phyloP scores from a whole-genome alignment of 1,284 basidiomycete genomes.

The Grifola frondosa region DNA sequence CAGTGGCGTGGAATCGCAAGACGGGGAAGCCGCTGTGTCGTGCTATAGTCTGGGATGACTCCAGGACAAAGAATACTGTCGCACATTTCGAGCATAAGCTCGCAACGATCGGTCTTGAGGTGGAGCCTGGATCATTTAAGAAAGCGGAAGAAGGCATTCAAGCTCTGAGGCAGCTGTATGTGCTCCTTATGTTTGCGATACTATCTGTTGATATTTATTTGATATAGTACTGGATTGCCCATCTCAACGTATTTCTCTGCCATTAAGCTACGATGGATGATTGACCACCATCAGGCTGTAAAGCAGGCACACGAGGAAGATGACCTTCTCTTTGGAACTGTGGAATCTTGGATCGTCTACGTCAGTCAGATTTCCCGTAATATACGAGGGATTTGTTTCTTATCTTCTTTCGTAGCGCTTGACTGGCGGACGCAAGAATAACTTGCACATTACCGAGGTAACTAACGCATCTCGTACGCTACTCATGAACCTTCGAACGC shows the following conservation, averaged over 20 bases:
- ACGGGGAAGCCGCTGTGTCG: slow-evolving; percentile 88
- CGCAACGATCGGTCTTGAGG: slow-evolving; percentile 72
- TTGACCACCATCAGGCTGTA: slow-evolving; percentile 85
- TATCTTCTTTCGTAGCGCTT: slow-evolving; percentile 60
- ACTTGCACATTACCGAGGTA: slow-evolving; percentile 91
- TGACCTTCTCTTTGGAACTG: slow-evolving; percentile 88
- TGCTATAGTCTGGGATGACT: slow-evolving; percentile 97
- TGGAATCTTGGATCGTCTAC: slow-evolving; percentile 96
- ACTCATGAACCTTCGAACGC: slow-evolving; percentile 80
- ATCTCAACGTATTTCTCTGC: slow-evolving; percentile 97
- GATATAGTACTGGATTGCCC: slow-evolving; percentile 80
- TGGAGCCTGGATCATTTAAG: slow-evolving; percentile 61
- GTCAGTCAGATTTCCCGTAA: slow-evolving; percentile 45
- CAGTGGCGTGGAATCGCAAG: slow-evolving; percentile 89
- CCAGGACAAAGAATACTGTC: slow-evolving; percentile 84
- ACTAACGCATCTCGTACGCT: slow-evolving; percentile 97
- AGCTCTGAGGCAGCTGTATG: slow-evolving; percentile 70
- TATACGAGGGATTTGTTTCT: slow-evolving; percentile 8
- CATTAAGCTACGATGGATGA: slow-evolving; percentile 96
- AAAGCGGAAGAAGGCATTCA: slow-evolving; percentile 72
- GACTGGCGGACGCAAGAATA: slow-evolving; percentile 67
- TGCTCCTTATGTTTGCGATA: slow-evolving; percentile 1
- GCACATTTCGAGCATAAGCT: slow-evolving; percentile 77
- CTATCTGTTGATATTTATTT: slow-evolving; percentile 4
- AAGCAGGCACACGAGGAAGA: slow-evolving; percentile 79